These are phyloP conservation scores for Aspergillus ibericus DNA, from an alignment of 2,329 filamentous ascomycete genomes.

Conservation along the genomic window DNA sequence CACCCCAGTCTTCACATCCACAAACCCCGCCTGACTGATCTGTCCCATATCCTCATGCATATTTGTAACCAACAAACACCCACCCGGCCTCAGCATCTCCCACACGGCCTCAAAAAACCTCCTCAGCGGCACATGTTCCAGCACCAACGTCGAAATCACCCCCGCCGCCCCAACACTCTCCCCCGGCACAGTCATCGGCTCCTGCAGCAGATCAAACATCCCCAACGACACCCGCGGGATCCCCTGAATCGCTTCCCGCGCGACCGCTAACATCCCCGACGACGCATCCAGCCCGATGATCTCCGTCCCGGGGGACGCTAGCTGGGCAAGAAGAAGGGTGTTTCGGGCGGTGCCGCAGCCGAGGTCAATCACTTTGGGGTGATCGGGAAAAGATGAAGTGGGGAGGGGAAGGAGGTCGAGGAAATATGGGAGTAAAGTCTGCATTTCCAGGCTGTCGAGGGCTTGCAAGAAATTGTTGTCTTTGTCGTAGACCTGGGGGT, in stretches of 20 bases:
- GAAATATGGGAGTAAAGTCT: constrained; percentile 51
- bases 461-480: constrained; percentile 67
- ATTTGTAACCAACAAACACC: constrained; percentile 62
- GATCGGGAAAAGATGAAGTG: constrained; percentile 15
- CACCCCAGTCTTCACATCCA: constrained; percentile 51
- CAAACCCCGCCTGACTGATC: constrained; percentile 62
- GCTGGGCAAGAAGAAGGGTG: constrained; percentile 52
- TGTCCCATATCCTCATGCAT: constrained; percentile 67
- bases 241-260: constrained; percentile 39
- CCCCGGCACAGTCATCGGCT: constrained; percentile 20
- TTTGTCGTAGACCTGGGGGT: constrained; percentile 61
- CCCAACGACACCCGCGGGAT: constrained; percentile 26
- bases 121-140: constrained; percentile 61
- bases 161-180: constrained; percentile 39
- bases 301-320: constrained; percentile 25
- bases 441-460: constrained; percentile 60
- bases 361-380: constrained; percentile 56
- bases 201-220: constrained; percentile 43
- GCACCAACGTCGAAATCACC: constrained; percentile 62
- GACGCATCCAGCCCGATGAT: constrained; percentile 60
- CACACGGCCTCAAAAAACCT: constrained; percentile 58
- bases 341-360: constrained; percentile 67
- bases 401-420: constrained; percentile 31
- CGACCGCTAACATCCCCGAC: constrained; percentile 58
- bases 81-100: constrained; percentile 47